phyloP scores from a whole-genome alignment of 148 eudicot genomes.

The Rhododendron molle region DNA sequence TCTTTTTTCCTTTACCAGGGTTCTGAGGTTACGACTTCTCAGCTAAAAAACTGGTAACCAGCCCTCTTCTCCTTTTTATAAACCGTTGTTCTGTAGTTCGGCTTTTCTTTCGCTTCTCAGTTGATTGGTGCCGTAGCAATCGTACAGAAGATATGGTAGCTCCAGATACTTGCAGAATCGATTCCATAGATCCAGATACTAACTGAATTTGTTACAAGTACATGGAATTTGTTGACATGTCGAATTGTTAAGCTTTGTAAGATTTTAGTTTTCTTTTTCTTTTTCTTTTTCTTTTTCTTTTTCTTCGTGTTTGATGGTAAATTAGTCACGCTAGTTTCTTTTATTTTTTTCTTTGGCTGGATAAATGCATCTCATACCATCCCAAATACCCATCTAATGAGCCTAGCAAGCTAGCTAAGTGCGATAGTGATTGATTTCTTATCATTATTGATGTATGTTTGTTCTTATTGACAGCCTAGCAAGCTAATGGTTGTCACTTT shows the following conservation, averaged over 20 bases:
- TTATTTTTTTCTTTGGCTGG: background rate
- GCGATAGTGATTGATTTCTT: background rate
- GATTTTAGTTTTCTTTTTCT: background rate
- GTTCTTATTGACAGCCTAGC: background rate
- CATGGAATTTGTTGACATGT: background rate
- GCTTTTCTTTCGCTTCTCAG: background rate
- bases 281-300: background rate
- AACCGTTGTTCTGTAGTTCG: background rate
- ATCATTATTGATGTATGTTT: background rate
- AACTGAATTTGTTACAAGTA: background rate
- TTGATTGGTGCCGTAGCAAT: background rate
- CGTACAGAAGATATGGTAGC: background rate
- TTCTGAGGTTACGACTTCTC: slow-evolving; percentile 71
- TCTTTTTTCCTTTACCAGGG: slow-evolving; percentile 52
- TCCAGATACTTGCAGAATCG: background rate
- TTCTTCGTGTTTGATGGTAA: background rate
- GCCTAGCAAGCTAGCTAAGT: background rate
- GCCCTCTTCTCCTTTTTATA: background rate
- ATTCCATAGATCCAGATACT: background rate
- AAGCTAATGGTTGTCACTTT: background rate
- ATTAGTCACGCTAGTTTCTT: background rate
- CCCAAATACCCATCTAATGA: background rate
- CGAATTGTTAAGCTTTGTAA: background rate
- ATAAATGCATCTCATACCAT: background rate
- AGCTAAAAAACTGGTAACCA: slow-evolving; percentile 86